These are phyloP conservation scores for Chaetoceros muelleri DNA, from an alignment of 108 stramenopile species.

Conservation along the genomic window DNA sequence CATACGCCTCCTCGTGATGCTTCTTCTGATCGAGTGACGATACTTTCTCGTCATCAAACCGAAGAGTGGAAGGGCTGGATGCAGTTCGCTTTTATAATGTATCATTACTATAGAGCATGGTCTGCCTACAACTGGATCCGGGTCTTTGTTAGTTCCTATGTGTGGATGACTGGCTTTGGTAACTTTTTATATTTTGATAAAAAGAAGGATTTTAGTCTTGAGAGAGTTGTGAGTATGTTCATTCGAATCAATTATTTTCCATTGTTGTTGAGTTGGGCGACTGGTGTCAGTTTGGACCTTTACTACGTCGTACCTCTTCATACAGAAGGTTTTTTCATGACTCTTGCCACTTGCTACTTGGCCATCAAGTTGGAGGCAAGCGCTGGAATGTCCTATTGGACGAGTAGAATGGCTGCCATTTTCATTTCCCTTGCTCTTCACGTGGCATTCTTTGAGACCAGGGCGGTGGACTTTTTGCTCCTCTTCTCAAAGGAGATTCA, in stretches of 20 bases:
- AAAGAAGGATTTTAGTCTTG: slow-evolving; percentile 74
- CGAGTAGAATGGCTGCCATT: slow-evolving; percentile 26
- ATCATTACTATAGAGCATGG: slow-evolving; percentile 86
- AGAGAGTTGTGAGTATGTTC: slow-evolving; percentile 82
- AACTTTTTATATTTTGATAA: slow-evolving; percentile 90
- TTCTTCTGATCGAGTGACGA: slow-evolving; percentile 28
- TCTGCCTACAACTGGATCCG: slow-evolving; percentile 90
- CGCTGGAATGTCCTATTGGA: slow-evolving; percentile 28
- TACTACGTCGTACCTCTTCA: slow-evolving; percentile 94
- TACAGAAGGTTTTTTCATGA: slow-evolving; percentile 62
- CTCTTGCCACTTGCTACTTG: slow-evolving; percentile 55
- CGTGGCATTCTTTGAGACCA: slow-evolving; percentile 52
- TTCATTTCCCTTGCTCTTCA: slow-evolving; percentile 33
- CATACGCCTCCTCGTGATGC: slow-evolving; percentile 15
- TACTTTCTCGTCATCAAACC: slow-evolving; percentile 49
- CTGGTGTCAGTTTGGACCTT: slow-evolving; percentile 73
- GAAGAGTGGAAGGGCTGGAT: slow-evolving; percentile 98
- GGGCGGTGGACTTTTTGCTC: slow-evolving; percentile 31
- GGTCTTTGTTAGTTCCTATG: slow-evolving; percentile 86
- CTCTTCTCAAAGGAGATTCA: slow-evolving; percentile 51
- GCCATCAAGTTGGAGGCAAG: slow-evolving; percentile 21
- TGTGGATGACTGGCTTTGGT: slow-evolving; percentile 90
- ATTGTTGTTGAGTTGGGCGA: slow-evolving; percentile 59
- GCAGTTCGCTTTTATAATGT: slow-evolving; percentile 81
- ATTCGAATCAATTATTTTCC: slow-evolving; percentile 91